phyloP scores from a whole-genome alignment of 306 rosid species.

The Prunus davidiana region DNA sequence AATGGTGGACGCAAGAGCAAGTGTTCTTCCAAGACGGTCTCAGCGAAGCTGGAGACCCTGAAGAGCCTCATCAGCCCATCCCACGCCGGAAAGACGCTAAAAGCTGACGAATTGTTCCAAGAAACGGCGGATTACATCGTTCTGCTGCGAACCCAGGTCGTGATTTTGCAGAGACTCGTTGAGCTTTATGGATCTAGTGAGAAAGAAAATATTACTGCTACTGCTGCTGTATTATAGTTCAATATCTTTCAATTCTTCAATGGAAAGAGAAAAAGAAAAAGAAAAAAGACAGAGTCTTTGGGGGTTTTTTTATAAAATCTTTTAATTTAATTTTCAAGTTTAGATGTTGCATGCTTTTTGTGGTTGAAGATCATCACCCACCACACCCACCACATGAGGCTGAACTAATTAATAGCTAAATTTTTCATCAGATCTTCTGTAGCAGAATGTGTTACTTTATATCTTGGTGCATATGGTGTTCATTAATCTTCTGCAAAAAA shows the following conservation, averaged over 20 bases:
- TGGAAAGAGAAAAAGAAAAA: constrained; percentile 7
- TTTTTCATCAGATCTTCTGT: constrained; percentile 12
- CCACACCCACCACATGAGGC: not conserved
- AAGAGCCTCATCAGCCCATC: constrained; percentile 60
- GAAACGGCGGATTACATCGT: constrained; percentile 90
- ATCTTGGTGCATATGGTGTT: no score
- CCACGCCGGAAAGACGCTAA: constrained; percentile 26
- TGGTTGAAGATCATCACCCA: constrained; percentile 24
- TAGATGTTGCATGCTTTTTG: constrained; percentile 38
- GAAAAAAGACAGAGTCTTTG: constrained; percentile 5
- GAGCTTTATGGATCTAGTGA: constrained; percentile 57
- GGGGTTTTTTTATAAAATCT: constrained; percentile 5
- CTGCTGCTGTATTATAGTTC: constrained; percentile 34
- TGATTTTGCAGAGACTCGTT: constrained; percentile 70
- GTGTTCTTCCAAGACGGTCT: constrained; percentile 45
- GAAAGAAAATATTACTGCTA: constrained; percentile 19
- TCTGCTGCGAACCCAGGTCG: constrained; percentile 54
- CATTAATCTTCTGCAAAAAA: not conserved
- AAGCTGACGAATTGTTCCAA: constrained; percentile 62
- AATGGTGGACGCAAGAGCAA: constrained; percentile 23
- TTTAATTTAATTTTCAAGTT: constrained; percentile 19
- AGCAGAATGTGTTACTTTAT: constrained; percentile 19
- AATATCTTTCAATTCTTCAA: constrained; percentile 7
- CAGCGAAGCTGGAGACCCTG: constrained; percentile 54
- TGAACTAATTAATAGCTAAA: constrained; percentile 12